Conservation (phyloP, 2,329 filamentous ascomycete genomes). For the Gremmenia infestans region DNA sequence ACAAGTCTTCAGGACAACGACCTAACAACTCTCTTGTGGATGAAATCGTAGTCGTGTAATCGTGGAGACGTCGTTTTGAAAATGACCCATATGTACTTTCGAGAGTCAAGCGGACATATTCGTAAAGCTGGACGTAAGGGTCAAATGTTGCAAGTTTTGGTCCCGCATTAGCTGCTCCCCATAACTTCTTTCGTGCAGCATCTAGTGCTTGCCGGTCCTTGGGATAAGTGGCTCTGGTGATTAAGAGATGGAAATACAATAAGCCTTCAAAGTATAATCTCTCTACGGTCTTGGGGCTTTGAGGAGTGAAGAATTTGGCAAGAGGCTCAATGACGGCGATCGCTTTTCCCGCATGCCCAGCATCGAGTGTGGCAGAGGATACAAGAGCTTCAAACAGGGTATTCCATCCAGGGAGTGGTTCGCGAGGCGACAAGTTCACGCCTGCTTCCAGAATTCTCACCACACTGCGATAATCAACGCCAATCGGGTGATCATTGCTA, state of each 20-base stretch:
- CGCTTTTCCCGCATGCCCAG: slow-evolving; percentile 62
- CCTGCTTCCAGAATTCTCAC: slow-evolving; percentile 63
- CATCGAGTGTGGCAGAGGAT: slow-evolving; percentile 53
- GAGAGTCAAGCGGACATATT: slow-evolving; percentile 50
- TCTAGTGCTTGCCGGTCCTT: slow-evolving; percentile 60
- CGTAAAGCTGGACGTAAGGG: slow-evolving; percentile 63
- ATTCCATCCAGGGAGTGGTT: slow-evolving; percentile 35
- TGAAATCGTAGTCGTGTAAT: slow-evolving; percentile 48
- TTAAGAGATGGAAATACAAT: slow-evolving; percentile 27
- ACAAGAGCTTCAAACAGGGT: slow-evolving; percentile 53
- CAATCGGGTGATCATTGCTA: slow-evolving; percentile 43
- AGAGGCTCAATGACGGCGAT: slow-evolving; percentile 67
- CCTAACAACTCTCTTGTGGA: slow-evolving; percentile 35
- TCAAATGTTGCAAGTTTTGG: slow-evolving; percentile 45
- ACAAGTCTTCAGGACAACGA: slow-evolving; percentile 39
- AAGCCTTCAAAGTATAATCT: slow-evolving; percentile 19
- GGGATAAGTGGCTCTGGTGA: slow-evolving; percentile 45
- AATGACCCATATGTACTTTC: slow-evolving; percentile 43
- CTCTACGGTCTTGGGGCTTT: slow-evolving; percentile 23
- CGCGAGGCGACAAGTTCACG: slow-evolving; percentile 35
- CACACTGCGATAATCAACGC: slow-evolving; percentile 66
- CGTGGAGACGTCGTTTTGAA: slow-evolving; percentile 34
- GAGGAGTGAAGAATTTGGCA: slow-evolving; percentile 48
- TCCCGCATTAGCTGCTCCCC: slow-evolving; percentile 48
- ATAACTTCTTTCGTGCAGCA: slow-evolving; percentile 59